Base-by-base conservation (phyloP, 768 basidiomycete species). In the Tylopilus felleus region DNA sequence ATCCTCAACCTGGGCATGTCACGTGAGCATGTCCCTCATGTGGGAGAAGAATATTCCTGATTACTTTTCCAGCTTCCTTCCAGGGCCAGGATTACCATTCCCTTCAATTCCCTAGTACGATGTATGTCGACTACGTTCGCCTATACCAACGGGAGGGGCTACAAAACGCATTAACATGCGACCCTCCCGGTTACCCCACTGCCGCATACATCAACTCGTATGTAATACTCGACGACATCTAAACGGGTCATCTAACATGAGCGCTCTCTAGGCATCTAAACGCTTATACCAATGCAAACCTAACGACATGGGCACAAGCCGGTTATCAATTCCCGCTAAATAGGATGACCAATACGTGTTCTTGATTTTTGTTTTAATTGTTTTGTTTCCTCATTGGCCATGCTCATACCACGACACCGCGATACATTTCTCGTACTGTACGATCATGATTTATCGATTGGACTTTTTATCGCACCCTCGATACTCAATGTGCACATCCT, bases 111-210 rank as follows among this genome's bases (percentile, higher is more conserved):
- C 96, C 95, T 0, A 76, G 80, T 8, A 73, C 79, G 55, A 89
- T 96, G 89, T 82, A 80, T 55, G 73, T 98, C 58, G 96, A 98
- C 70, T 98, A 97, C 61, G 80, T 99, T 22, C 84, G 93, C 35
- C 79, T 95, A 48, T 92, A 93, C 61, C 94, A 97, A 73, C 82
- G 86, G 33, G 66, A 82, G 21, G 93, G 86, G 9, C 66, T 81
- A n/a, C 66, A 81, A 59, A 76, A 86, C 51, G 85, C 81, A 10
- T 62, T 92, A 33, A 85, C 87, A 1, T 99, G 96, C 69, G 78
- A 91, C 67, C 96, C 96, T 9, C 73, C 82, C 2, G 77, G 75
- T 44, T 75, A 80, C 53, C 96, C 96, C 0, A 99, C 96, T 2
- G 67, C 82, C 17, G 73, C 84, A 52, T 99, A 98, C 65, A 92